Evolutionary conservation across 1,284 basidiomycete genomes (phyloP), one percentile per base, ranked within the genome.

Genomic region (Ceratobasidium sp.): DNA sequence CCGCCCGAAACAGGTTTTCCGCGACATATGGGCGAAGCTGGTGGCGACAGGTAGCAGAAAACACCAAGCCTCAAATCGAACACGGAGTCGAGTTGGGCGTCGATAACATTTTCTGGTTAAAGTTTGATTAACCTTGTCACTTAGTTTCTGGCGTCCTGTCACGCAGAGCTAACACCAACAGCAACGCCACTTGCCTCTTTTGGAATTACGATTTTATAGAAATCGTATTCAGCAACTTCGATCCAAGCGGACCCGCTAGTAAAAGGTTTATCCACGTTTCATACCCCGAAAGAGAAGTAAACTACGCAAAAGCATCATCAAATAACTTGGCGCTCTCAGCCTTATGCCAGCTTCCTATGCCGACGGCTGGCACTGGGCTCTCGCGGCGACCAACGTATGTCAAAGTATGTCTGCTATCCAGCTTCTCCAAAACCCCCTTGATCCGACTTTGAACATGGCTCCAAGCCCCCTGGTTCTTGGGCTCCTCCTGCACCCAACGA

Each of bases 381-480:
- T 89, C 88, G 76, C 82, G 85, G 77, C 94, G 83, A 1, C 93
- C 93, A 12, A 83, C 80, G 79, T 90, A 94, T 74, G 73, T 75
- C 8, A 90, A 75, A 60, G 79, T 76, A 46, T 76, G 60, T 5
- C 74, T 77, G 12, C 80, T 83, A 72, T 86, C 75, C 59, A 77
- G 79, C 8, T 71, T 70, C 21, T 74, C 76, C 18, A 77, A 64
- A 16, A 73, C 71, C 70, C 80, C 78, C 76, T 92, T 79, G 34
- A 93, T 84, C 21, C 76, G 78, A 26, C 83, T 82, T 59, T 80
- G 80, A 52, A 93, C 89, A 80, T 92, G 91, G 8, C 82, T 79
- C 84, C 86, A 95, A 1, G 90, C 87, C 1, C 94, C 94, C 80
- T 96, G 93, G 78, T 96, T 96, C 77, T 83, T 87, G 3, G 94